Evolutionary conservation across 768 basidiomycete species (phyloP).

Genomic region (Rhodocollybia butyracea): DNA sequence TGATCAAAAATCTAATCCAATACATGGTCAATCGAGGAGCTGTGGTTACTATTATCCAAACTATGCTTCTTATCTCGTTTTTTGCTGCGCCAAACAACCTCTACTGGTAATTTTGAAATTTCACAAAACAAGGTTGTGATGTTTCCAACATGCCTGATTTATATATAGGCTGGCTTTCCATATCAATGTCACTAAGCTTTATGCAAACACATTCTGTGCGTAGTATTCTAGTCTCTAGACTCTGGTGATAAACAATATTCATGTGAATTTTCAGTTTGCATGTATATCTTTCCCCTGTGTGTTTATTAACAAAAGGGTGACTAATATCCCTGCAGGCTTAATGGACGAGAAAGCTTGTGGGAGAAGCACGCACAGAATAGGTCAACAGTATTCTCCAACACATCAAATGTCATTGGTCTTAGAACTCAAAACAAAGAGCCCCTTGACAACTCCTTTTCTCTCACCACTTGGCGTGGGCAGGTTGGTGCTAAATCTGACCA

Average conservation of each 20-base stretch:
- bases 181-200: conserved; percentile 45
- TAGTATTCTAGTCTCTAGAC: neutral
- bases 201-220: conserved; percentile 50
- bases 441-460: neutral
- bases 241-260: neutral
- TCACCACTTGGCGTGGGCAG: neutral
- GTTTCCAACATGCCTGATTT: neutral
- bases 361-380: neutral
- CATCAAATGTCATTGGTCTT: neutral
- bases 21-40: conserved; percentile 40
- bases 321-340: neutral
- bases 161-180: conserved; percentile 44
- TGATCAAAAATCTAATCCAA: conserved; percentile 37
- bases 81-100: conserved; percentile 31
- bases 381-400: neutral
- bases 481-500: neutral
- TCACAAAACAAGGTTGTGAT: neutral
- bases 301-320: neutral
- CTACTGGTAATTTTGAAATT: conserved; percentile 29
- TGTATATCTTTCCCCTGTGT: neutral
- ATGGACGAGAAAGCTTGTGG: neutral
- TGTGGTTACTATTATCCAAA: conserved; percentile 42
- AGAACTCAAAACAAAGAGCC: neutral
- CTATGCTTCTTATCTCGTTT: conserved; percentile 37
- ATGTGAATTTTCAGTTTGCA: neutral